Base-by-base conservation (phyloP, 352 stramenopile species). In the Pythium plurisporium region DNA sequence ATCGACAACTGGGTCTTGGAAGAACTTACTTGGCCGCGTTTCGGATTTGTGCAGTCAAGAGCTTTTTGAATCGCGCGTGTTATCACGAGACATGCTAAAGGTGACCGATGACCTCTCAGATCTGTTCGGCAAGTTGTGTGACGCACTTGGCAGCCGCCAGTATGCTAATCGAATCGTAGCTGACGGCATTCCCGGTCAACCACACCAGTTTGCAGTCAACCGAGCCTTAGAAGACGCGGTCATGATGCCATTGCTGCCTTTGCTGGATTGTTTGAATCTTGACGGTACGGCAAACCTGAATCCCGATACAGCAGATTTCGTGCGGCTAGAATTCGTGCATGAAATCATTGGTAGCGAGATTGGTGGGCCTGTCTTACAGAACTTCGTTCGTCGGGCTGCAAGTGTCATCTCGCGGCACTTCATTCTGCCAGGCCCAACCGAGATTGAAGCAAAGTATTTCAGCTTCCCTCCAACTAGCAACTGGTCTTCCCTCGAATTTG, bases 211-310 rank as follows among this genome's bases (percentile, higher is more conserved):
- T 8, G 45, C 36, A 14, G 25, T 19, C 5, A 49, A 44, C 20
- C 2, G 15, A 0, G 31, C 19, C 8, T 36, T 54, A 17, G 53
- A 61, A 20, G 19, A 53, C 4, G 54, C 46, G 6, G 65, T 74
- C 19, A 57, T 70, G 59, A 31, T 67, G 10, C 31, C 55, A n/a
- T 38, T 74, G 27, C 45, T 76, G 41, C 38, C 57, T 30, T 51
- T 76, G 2, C 48, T 75, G 30, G 68, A 79, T 38, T 55, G 23
- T 22, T 25, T 73, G 41, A 51, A 76, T 4, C 17, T 31, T 5
- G 59, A 79, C 48, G 67, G 61, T 7, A 33, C 55, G 8, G 22
- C 25, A 5, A 64, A 45, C 36, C 36, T 43, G 69, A 23, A 50
- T 54, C 1, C 38, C 56, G 5, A 33, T 56, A n/a, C n/a, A n/a